These are phyloP conservation scores for Linnemannia zychae DNA, from an alignment of 192 early-diverging fungal species.

Conservation along the genomic window DNA sequence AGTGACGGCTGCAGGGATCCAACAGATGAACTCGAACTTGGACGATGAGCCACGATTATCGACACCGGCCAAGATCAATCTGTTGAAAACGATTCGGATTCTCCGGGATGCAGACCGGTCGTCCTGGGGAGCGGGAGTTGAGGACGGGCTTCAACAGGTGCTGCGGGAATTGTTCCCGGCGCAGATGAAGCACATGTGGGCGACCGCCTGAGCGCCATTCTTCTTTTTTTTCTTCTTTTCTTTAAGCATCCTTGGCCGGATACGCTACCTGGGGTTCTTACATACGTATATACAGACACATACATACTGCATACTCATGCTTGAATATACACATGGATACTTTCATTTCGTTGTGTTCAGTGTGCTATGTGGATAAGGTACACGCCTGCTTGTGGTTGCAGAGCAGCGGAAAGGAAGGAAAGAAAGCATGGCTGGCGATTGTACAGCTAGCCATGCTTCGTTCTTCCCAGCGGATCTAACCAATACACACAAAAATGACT, in stretches of 20 bases:
- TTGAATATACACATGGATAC: not conserved
- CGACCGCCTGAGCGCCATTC: not conserved
- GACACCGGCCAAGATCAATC: slow-evolving; percentile 54
- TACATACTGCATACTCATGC: not conserved
- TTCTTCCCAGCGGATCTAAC: too few species aligned
- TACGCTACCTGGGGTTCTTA: not conserved
- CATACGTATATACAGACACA: not conserved
- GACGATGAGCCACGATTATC: slow-evolving; percentile 52
- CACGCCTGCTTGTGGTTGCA: not conserved
- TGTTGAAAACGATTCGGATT: slow-evolving; percentile 51
- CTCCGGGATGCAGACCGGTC: slow-evolving; percentile 50
- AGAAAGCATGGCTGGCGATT: not conserved
- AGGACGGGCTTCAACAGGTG: slow-evolving; percentile 44
- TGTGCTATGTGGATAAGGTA: not conserved
- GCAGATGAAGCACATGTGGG: slow-evolving; percentile 47
- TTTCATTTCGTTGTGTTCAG: not conserved
- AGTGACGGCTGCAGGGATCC: slow-evolving; percentile 51
- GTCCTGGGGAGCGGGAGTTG: slow-evolving; percentile 32
- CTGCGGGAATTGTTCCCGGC: slow-evolving; percentile 44
- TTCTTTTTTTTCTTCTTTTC: not conserved
- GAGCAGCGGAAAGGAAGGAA: not conserved
- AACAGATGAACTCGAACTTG: slow-evolving; percentile 49
- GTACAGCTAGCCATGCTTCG: too few species aligned
- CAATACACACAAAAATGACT: too few species aligned
- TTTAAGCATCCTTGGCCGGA: too few species aligned